A percentile compares a stretch with the other conserved stretches of the same genome.
Evolutionary conservation across 345 rosid genomes (phyloP).

Genomic region (Populus nigra): DNA sequence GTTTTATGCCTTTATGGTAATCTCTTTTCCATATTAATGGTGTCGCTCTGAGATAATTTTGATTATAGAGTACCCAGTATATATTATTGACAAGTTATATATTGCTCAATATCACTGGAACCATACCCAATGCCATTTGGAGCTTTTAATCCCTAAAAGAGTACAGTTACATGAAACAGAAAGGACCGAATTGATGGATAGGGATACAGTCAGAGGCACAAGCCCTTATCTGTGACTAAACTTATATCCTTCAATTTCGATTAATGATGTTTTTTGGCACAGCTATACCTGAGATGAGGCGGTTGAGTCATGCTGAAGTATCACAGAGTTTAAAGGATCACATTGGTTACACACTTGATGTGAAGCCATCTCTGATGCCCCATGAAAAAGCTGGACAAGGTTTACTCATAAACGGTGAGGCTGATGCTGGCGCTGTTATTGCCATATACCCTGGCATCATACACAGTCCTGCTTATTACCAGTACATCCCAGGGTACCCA

Average conservation of each 20-base stretch:
- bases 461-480: constrained; percentile 68
- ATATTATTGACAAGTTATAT: neutral
- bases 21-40: neutral
- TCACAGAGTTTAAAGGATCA: constrained; percentile 58
- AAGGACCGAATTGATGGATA: neutral
- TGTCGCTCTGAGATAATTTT: neutral
- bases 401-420: constrained; percentile 73
- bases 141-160: too few species aligned
- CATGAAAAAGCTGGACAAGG: constrained; percentile 74
- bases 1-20: neutral
- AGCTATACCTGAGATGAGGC: constrained; percentile 68
- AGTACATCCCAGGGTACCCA: constrained; percentile 78
- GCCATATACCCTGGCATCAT: constrained; percentile 86
- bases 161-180: too few species aligned
- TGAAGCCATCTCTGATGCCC: constrained; percentile 65
- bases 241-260: constrained; percentile 27
- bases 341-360: constrained; percentile 57
- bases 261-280: constrained; percentile 56
- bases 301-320: constrained; percentile 51
- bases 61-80: neutral
- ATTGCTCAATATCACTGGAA: too few species aligned
- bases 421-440: constrained; percentile 69
- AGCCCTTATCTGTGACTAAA: neutral
- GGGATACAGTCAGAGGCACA: neutral
- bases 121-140: too few species aligned